Evolutionary conservation across 2,329 filamentous ascomycete species (phyloP).

Genomic region (Zymoseptoria ardabiliae): DNA sequence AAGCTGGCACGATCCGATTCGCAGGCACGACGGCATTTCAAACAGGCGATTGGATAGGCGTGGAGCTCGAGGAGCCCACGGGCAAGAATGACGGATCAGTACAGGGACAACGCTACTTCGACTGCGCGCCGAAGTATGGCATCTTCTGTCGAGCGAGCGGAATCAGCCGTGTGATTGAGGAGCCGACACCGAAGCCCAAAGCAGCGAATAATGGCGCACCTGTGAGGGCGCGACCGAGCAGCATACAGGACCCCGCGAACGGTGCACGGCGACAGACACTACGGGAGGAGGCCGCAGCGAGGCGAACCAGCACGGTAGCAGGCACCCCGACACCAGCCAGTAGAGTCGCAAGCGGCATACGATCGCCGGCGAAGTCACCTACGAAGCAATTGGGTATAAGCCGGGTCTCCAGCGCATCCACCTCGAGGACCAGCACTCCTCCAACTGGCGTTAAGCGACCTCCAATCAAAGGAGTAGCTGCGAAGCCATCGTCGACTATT

Average conservation of each 20-base stretch:
- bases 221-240: slow-evolving; percentile 37
- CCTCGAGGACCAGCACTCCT: slow-evolving; percentile 59
- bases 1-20: slow-evolving; percentile 71
- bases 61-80: slow-evolving; percentile 72
- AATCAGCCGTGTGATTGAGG: slow-evolving; percentile 46
- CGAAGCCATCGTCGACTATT: slow-evolving; percentile 51
- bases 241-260: slow-evolving; percentile 28
- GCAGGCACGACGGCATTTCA: slow-evolving; percentile 74
- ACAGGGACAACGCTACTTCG: slow-evolving; percentile 79
- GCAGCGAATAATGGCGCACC: slow-evolving; percentile 25
- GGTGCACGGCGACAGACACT: slow-evolving; percentile 24
- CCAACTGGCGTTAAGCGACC: slow-evolving; percentile 39
- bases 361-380: slow-evolving; percentile 74
- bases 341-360: slow-evolving; percentile 45
- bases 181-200: slow-evolving; percentile 19
- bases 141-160: slow-evolving; percentile 80
- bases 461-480: slow-evolving; percentile 32
- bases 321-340: slow-evolving; percentile 65
- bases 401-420: slow-evolving; percentile 49
- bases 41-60: slow-evolving; percentile 76
- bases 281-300: slow-evolving; percentile 7
- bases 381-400: slow-evolving; percentile 58
- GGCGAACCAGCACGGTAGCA: slow-evolving; percentile 44
- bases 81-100: slow-evolving; percentile 96
- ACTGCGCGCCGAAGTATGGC: slow-evolving; percentile 62